Base-by-base conservation (phyloP, 2,329 filamentous ascomycete genomes). In the Fusarium succisae region DNA sequence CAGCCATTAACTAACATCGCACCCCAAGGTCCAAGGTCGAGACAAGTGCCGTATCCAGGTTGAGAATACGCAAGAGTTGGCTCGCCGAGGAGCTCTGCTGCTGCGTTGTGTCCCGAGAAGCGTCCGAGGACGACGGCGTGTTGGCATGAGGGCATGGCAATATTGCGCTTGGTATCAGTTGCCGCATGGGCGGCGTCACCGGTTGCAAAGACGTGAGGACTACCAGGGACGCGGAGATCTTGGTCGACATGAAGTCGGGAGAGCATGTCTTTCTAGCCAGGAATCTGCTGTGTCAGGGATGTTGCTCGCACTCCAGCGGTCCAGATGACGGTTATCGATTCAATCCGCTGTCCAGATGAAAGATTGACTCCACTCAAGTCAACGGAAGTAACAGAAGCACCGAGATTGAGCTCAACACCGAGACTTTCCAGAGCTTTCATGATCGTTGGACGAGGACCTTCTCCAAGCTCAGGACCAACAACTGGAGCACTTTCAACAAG, bases 91-190 rank as follows among this genome's bases (percentile, higher is more conserved):
- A 85, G 65, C 32, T 82, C 79, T 6, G 81, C 80, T 4, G 80
- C 80, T 2, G 80, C 80, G 63, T 82, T 83, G 47, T 83, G 61
- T 1, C 82, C 81, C 0, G 81, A 76, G 6, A 80, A 63, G 2
- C 82, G 81, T 8, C 83, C 83, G 3, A 84, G 77, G 4, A 71
- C 45, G 22, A 80, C 55, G 5, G 83, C 83, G 56, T 84, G 83
- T 69, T 84, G 83, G 63, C 83, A 84, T 3, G 80, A 83, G 80
- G 83, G 84, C 24, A 83, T 51, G 4, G 80, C 75, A 24, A 76
- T 41, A 41, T 83, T 75, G 6, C 79, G 80, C 2, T 79, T 45
- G 2, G 56, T 57, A 41, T 81, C 80, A 6, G 79, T 69, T 0
- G 53, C 26, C 0, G 73, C 80, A 43, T 71, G 72, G 1, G 82